These are phyloP conservation scores for Quercus alba DNA, from an alignment of 306 rosid genomes.

Conservation along the genomic window DNA sequence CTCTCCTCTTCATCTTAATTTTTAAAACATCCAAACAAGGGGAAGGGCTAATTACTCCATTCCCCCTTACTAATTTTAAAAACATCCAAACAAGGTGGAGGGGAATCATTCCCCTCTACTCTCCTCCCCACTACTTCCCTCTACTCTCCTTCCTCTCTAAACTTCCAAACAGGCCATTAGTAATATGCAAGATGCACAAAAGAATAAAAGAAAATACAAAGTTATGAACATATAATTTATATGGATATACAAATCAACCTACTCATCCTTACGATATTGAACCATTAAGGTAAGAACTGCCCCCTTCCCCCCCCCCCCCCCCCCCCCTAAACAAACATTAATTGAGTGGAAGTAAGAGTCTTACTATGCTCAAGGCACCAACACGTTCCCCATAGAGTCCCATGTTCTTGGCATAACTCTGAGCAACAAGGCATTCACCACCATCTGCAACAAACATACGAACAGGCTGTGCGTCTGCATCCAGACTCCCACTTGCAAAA, in stretches of 20 bases:
- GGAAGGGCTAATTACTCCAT: too few relatives aligned
- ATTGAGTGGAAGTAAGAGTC: conserved; percentile 10
- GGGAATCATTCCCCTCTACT: too few relatives aligned
- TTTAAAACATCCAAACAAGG: too few relatives aligned
- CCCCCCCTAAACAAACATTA: background rate
- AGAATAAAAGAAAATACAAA: background rate
- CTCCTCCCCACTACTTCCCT: too few relatives aligned
- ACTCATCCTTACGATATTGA: background rate
- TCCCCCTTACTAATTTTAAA: too few relatives aligned
- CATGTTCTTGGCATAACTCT: conserved; percentile 97
- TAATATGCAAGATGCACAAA: background rate
- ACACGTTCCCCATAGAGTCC: conserved; percentile 98
- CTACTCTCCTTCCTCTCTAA: too few relatives aligned
- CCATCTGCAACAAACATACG: conserved; percentile 97
- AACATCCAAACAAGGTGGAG: too few relatives aligned
- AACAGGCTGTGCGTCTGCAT: conserved; percentile 82
- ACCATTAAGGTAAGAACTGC: background rate
- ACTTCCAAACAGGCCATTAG: background rate
- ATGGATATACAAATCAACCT: background rate
- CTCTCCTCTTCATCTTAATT: too few relatives aligned
- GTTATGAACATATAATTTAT: background rate
- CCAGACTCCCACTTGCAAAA: conserved; percentile 97
- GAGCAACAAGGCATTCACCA: conserved; percentile 83
- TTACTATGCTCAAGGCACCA: conserved; percentile 95
- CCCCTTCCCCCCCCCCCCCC: background rate